These are phyloP conservation scores for Alternaria consortialis DNA, from an alignment of 2,329 filamentous ascomycete species.

Conservation along the genomic window DNA sequence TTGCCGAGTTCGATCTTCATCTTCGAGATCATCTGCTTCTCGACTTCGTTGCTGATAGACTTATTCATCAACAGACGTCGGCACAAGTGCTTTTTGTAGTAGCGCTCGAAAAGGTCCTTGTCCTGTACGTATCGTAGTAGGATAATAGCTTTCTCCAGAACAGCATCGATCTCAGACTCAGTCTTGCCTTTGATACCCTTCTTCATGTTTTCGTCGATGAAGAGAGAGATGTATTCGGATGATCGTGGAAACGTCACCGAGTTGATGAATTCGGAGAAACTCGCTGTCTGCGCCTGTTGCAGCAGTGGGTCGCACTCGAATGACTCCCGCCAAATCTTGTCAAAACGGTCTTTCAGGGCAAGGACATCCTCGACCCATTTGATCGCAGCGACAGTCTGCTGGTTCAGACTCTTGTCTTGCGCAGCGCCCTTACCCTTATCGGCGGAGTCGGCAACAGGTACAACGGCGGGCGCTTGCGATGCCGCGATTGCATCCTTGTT, in stretches of 20 bases:
- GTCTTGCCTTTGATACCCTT: conserved; percentile 93
- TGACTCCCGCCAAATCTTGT: conserved; percentile 76
- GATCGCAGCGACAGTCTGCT: conserved; percentile 86
- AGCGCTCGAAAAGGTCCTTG: conserved; percentile 93
- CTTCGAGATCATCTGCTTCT: conserved; percentile 93
- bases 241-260: conserved; percentile 73
- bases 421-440: conserved; percentile 58
- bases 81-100: conserved; percentile 97
- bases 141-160: conserved; percentile 88
- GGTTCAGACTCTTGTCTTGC: conserved; percentile 67
- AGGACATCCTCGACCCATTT: conserved; percentile 96
- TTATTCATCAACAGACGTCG: conserved; percentile 87
- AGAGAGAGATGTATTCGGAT: conserved; percentile 93
- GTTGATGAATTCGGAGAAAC: conserved; percentile 94
- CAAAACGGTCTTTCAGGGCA: conserved; percentile 86
- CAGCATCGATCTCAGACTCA: conserved; percentile 81
- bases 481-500: conserved; percentile 71
- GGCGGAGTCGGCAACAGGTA: conserved; percentile 56
- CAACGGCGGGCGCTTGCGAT: conserved; percentile 62
- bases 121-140: conserved; percentile 88
- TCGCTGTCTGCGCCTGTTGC: conserved; percentile 83
- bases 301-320: conserved; percentile 80
- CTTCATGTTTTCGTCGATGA: conserved; percentile 96
- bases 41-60: conserved; percentile 88
- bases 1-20: conserved; percentile 98